These are phyloP conservation scores for Chlorella sp. DNA, from an alignment of 139 green algal species.

Conservation along the genomic window DNA sequence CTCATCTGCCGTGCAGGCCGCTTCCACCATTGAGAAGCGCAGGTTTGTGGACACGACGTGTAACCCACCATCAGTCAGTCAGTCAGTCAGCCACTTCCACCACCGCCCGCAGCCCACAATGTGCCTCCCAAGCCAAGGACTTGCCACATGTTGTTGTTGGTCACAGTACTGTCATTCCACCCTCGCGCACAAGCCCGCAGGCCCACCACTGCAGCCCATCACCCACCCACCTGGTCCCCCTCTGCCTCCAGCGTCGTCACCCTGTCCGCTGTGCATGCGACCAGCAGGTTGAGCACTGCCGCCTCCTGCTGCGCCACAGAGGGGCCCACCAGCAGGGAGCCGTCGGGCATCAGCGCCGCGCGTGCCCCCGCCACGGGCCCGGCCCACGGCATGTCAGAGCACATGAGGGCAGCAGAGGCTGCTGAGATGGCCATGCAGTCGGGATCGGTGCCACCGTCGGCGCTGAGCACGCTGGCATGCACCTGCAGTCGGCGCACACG, in stretches of 20 bases:
- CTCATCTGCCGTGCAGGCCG: no score
- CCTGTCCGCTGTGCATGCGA: slow-evolving; percentile 60
- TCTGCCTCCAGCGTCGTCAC: slow-evolving; percentile 73
- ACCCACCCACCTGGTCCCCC: slow-evolving; percentile 16
- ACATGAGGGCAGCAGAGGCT: slow-evolving; percentile 72
- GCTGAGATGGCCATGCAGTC: slow-evolving; percentile 82
- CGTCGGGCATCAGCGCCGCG: slow-evolving; percentile 30
- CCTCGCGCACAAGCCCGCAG: no score
- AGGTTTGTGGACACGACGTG: no score
- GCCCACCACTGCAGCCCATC: no score
- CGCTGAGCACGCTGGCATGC: slow-evolving; percentile 56
- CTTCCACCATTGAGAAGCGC: no score
- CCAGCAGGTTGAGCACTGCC: slow-evolving; percentile 56
- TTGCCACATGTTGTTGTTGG: no score
- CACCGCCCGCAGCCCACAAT: no score
- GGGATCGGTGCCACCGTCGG: slow-evolving; percentile 61
- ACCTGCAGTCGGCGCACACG: slow-evolving; percentile 52
- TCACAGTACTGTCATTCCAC: no score
- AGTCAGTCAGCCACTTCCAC: no score
- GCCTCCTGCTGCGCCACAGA: slow-evolving; percentile 25
- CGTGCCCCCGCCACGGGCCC: slow-evolving; percentile 73
- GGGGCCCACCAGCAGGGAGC: slow-evolving; percentile 12
- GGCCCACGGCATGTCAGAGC: slow-evolving; percentile 74
- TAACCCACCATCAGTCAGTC: no score
- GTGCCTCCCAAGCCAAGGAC: no score